These are phyloP conservation scores for Ceratocystis huliohia DNA, from an alignment of 2,329 filamentous ascomycete species.

Conservation along the genomic window DNA sequence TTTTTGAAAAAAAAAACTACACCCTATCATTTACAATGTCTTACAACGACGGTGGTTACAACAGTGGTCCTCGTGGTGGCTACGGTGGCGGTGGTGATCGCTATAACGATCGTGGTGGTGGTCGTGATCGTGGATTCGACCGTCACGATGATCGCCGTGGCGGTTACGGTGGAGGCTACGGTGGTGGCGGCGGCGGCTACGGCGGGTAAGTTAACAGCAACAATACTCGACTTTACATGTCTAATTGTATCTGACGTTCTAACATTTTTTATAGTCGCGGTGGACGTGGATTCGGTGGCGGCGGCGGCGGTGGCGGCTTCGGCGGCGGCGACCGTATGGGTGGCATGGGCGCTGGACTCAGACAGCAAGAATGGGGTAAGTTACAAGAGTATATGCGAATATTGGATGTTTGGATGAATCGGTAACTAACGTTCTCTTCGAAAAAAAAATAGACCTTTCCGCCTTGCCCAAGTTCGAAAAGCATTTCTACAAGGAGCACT, in stretches of 20 bases:
- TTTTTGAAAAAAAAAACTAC: background rate
- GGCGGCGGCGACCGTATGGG: slow-evolving; percentile 89
- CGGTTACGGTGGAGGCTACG: slow-evolving; percentile 23
- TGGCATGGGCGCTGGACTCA: slow-evolving; percentile 73
- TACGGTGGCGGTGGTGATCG: slow-evolving; percentile 28
- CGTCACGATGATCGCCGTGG: slow-evolving; percentile 32
- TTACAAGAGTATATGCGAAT: slow-evolving; percentile 23
- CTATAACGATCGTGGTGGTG: slow-evolving; percentile 30
- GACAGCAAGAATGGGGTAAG: slow-evolving; percentile 81
- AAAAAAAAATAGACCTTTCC: slow-evolving; percentile 47
- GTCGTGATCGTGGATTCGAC: slow-evolving; percentile 29
- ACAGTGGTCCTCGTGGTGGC: slow-evolving; percentile 26
- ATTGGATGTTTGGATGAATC: background rate
- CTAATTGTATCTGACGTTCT: slow-evolving; percentile 24
- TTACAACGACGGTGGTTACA: slow-evolving; percentile 33
- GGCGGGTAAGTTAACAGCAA: slow-evolving; percentile 29
- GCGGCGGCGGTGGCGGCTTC: slow-evolving; percentile 33
- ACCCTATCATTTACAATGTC: slow-evolving; percentile 28
- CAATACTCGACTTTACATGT: too few relatives aligned
- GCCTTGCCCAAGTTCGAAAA: slow-evolving; percentile 94
- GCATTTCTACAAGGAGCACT: slow-evolving; percentile 96
- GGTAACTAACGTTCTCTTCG: background rate
- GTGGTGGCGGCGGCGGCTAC: slow-evolving; percentile 24
- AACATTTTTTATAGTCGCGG: slow-evolving; percentile 28
- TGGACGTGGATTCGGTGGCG: slow-evolving; percentile 30